A percentile compares a stretch with the other conserved stretches of the same genome.
Evolutionary conservation across 2,329 filamentous ascomycete genomes (phyloP).

Genomic region (Aureobasidium zeae): DNA sequence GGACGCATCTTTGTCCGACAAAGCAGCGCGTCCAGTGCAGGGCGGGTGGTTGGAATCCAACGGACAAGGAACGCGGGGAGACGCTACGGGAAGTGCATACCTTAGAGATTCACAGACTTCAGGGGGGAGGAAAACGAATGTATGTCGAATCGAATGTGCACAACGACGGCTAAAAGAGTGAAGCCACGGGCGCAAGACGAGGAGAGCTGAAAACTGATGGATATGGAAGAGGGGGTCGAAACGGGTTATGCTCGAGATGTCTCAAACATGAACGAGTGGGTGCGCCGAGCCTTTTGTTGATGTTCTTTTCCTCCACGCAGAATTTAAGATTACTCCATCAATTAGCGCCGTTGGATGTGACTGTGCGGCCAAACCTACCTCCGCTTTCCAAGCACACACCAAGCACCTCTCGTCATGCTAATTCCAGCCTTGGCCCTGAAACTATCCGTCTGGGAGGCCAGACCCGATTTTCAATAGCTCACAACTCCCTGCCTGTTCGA

Average conservation of each 20-base stretch:
- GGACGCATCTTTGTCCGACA: too few species aligned
- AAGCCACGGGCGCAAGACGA: slow-evolving; percentile 43
- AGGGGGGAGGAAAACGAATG: too few species aligned
- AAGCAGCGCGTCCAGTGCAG: slow-evolving; percentile 6
- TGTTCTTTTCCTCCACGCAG: slow-evolving; percentile 1
- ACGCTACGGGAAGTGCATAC: slow-evolving; percentile 10
- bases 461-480: slow-evolving; percentile 14
- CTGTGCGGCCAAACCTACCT: slow-evolving; percentile 1
- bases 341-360: slow-evolving; percentile 8
- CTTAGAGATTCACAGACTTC: slow-evolving; percentile 3
- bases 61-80: slow-evolving; percentile 9
- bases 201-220: too few species aligned
- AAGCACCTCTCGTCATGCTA: slow-evolving; percentile 12
- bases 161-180: slow-evolving; percentile 54
- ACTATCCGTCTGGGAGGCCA: slow-evolving; percentile 8
- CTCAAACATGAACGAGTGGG: slow-evolving; percentile 6
- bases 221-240: slow-evolving; percentile 20
- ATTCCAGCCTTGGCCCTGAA: slow-evolving; percentile 11
- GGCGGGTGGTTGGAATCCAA: slow-evolving; percentile 11
- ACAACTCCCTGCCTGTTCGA: slow-evolving; percentile 3
- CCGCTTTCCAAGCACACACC: slow-evolving; percentile 10
- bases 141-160: slow-evolving; percentile 41
- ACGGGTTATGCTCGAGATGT: slow-evolving; percentile 3
- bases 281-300: slow-evolving; percentile 13
- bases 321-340: slow-evolving; percentile 9